Evolutionary conservation across 768 basidiomycete genomes (phyloP).

Genomic region (Leccinum ochraceum): DNA sequence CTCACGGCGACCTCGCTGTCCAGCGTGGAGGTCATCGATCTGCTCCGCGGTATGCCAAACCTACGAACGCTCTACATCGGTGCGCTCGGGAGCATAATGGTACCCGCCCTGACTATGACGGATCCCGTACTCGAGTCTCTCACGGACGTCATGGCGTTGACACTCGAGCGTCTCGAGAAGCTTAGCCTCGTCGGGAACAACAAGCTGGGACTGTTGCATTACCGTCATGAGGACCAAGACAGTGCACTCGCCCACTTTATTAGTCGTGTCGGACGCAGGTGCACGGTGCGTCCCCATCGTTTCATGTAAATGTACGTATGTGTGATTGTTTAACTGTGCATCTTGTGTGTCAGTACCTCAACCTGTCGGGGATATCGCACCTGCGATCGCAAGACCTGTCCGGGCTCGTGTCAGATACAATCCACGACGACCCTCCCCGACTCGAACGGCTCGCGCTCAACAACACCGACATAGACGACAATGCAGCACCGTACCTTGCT

Average conservation of each 20-base stretch:
- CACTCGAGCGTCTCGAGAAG: conserved; percentile 43
- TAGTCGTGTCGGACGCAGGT: conserved; percentile 53
- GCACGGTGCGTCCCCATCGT: conserved; percentile 45
- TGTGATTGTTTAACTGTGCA: background rate
- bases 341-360: conserved; percentile 48
- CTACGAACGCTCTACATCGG: conserved; percentile 57
- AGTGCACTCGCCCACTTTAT: conserved; percentile 48
- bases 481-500: conserved; percentile 51
- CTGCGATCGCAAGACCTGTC: conserved; percentile 53
- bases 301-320: background rate
- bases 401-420: conserved; percentile 40
- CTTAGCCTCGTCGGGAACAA: conserved; percentile 65
- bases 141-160: conserved; percentile 39
- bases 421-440: conserved; percentile 29
- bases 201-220: conserved; percentile 48
- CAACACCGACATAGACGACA: conserved; percentile 63
- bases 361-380: conserved; percentile 53
- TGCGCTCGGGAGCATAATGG: conserved; percentile 54
- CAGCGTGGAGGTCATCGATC: conserved; percentile 39
- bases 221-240: conserved; percentile 14
- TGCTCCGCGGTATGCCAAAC: conserved; percentile 40
- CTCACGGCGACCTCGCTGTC: conserved; percentile 56
- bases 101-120: conserved; percentile 55
- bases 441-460: conserved; percentile 55
- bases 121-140: conserved; percentile 48